Percentiles rank a stretch among this genome's conserved stretches.
Conservation (phyloP, 2,329 filamentous ascomycete genomes). For the Pseudocercospora fijiensis region DNA sequence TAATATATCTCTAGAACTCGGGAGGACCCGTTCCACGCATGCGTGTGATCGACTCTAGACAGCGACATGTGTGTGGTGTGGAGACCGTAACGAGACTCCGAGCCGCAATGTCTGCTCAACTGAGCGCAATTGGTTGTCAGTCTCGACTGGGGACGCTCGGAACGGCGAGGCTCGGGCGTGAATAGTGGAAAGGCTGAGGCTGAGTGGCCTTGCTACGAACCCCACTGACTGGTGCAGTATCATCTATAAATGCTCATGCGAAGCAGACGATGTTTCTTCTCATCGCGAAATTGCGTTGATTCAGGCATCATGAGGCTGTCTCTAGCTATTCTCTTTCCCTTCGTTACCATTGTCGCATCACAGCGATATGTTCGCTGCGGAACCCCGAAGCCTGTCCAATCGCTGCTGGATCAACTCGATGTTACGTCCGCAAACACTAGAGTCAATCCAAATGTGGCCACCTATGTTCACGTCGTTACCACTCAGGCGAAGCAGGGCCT, state of each 20-base stretch:
- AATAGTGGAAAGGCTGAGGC: neutral
- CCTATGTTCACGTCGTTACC: slow-evolving; percentile 45
- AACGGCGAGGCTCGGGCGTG: neutral
- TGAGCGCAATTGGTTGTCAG: neutral
- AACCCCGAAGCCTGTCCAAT: neutral
- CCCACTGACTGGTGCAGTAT: neutral
- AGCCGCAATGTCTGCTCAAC: neutral
- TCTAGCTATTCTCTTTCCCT: neutral
- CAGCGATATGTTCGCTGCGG: neutral
- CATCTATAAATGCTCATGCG: neutral
- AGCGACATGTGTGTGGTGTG: neutral
- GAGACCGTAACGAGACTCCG: neutral
- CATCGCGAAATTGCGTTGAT: neutral
- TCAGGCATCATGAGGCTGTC: neutral
- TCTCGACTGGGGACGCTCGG: neutral
- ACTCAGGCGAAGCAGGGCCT: slow-evolving; percentile 34
- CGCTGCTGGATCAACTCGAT: neutral
- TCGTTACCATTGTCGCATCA: neutral
- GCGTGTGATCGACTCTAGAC: neutral
- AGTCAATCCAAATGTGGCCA: neutral
- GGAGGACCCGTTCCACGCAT: neutral
- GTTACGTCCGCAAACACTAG: neutral
- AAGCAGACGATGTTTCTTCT: neutral
- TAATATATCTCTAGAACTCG: neutral
- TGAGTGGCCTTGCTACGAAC: neutral